phyloP scores from a whole-genome alignment of 331 rosid species.

The Stylosanthes scabra region DNA sequence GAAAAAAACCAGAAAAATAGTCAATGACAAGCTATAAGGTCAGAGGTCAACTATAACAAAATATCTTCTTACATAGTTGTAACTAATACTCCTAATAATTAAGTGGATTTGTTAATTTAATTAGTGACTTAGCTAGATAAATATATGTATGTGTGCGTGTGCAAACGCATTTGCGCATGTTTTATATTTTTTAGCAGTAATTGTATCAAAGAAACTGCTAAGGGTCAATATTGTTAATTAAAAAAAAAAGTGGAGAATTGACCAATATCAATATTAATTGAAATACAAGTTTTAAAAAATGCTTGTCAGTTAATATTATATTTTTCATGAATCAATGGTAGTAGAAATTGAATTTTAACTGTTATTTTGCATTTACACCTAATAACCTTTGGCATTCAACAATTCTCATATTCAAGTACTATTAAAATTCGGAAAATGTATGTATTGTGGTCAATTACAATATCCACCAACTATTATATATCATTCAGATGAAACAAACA shows the following conservation, averaged over 20 bases:
- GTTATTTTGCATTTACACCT: constrained; percentile 59
- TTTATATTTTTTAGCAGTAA: no score
- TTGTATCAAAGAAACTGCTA: no score
- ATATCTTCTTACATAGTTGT: constrained; percentile 43
- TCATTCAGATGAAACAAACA: background rate
- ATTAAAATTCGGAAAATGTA: background rate
- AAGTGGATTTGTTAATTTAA: constrained; percentile 44
- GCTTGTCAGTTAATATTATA: no score
- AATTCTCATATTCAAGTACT: background rate
- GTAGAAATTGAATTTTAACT: constrained; percentile 23
- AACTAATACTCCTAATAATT: constrained; percentile 34
- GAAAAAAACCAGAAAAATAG: constrained; percentile 21
- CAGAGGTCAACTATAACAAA: constrained; percentile 33
- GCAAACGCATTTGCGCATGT: background rate
- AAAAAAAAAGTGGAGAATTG: no score
- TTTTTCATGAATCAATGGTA: no score
- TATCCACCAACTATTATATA: background rate
- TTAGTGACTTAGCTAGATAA: constrained; percentile 56
- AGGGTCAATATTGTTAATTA: no score
- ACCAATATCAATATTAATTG: no score
- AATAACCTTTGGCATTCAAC: constrained; percentile 52
- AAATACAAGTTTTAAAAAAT: no score
- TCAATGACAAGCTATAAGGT: constrained; percentile 26
- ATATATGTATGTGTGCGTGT: no score
- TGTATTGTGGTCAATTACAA: constrained; percentile 25